Evolutionary conservation across 1,139 yeast species (phyloP), one percentile per base, ranked within the genome.

Genomic region (Debaryomycetaceae sp.): DNA sequence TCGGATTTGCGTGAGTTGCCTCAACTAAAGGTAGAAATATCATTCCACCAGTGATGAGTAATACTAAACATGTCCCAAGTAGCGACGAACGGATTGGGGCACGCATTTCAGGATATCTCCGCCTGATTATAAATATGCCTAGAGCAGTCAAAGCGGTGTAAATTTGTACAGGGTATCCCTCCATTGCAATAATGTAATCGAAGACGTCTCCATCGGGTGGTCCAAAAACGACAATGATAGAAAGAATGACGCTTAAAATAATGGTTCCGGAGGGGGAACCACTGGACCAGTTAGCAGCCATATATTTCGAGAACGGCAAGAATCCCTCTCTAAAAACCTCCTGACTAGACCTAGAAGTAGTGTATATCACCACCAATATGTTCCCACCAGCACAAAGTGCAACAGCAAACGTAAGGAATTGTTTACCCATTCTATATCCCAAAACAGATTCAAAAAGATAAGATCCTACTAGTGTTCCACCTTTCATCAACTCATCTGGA

Each of bases 191-290:
- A 55, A 87, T 80, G 57, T 86, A 85, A 56, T 83, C 82, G 68
- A 86, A 87, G 34, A 90, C 85, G 56, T 86, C 93, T 20, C 90
- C 91, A 27, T 83, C 80, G 7, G 93, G 91, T 30, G 88, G 83
- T 2, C 83, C 78, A 2, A 81, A 55, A 46, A 86, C 70, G n/a
- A 86, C 58, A 3, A 59, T 14, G 0, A 72, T 63, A 2, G 75
- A 62, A 11, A 72, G 51, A 1, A 52, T 33, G 17, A 69, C 60
- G 48, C 76, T 67, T 65, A 59, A 78, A 52, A 55, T 36, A 31
- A 73, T 59, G 0, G 84, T 65, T 7, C 76, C 75, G 20, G 81
- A 57, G 2, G 88, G 87, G 1, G 85, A 78, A 11, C 78, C 80
- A 46, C 62, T 67, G 2, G 83, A 84, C 70, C 74, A 72, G 50